Conservation (phyloP, 495 filamentous ascomycete genomes). For the Talaromyces proteolyticus region DNA sequence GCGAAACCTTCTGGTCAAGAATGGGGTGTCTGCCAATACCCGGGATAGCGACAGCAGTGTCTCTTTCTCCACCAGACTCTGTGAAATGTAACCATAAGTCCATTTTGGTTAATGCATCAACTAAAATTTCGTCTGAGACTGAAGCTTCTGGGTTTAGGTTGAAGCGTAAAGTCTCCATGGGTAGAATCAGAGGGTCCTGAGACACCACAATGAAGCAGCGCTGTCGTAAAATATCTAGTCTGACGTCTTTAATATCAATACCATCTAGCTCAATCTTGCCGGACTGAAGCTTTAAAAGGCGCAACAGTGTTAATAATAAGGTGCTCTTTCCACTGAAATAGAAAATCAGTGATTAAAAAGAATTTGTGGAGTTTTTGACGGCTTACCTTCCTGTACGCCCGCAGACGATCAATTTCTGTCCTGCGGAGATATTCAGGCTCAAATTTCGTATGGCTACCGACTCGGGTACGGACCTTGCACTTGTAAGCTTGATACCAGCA, state of each 20-base stretch:
- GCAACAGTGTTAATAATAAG: constrained; percentile 32
- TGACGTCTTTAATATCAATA: constrained; percentile 18
- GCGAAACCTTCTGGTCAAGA: neutral
- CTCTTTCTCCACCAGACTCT: constrained; percentile 4
- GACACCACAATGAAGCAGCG: constrained; percentile 34
- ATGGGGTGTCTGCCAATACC: neutral
- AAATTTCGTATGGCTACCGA: constrained; percentile 7
- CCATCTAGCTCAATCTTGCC: constrained; percentile 35
- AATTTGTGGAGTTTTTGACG: neutral
- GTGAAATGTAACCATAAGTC: constrained; percentile 28
- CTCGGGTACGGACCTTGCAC: neutral
- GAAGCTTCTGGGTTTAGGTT: constrained; percentile 37
- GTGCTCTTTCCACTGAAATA: constrained; percentile 33
- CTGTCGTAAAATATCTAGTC: constrained; percentile 8
- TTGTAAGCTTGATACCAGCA: neutral
- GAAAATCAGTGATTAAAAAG: neutral
- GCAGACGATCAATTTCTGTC: constrained; percentile 26
- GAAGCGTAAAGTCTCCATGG: constrained; percentile 33
- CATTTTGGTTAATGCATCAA: constrained; percentile 31
- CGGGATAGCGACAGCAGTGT: neutral
- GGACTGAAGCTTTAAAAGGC: constrained; percentile 27
- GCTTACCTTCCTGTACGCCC: constrained; percentile 19
- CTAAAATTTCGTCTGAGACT: constrained; percentile 21
- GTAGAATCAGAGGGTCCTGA: constrained; percentile 48
- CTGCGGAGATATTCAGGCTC: constrained; percentile 14